Conservation (phyloP, 805 yeast genomes). For the Sporopachydermia quercuum region DNA sequence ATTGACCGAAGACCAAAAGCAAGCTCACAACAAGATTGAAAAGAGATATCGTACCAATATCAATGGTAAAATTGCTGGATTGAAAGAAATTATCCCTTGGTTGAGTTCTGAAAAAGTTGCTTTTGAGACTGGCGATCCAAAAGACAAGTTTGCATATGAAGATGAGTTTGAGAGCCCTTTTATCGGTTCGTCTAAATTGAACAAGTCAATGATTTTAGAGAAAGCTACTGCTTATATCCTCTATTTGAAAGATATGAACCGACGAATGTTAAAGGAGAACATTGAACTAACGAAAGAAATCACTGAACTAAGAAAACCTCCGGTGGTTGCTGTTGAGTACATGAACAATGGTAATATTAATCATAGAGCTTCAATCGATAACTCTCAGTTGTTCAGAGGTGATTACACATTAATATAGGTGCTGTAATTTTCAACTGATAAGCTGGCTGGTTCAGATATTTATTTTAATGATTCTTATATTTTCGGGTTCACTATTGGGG, state of each 20-base stretch:
- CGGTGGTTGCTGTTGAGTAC: background rate
- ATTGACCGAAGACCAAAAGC: conserved; percentile 43
- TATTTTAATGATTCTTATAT: too few relatives aligned
- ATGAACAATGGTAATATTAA: background rate
- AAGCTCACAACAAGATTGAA: conserved; percentile 62
- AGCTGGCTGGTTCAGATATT: too few relatives aligned
- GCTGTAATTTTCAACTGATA: too few relatives aligned
- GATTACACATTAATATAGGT: too few relatives aligned
- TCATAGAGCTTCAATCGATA: background rate
- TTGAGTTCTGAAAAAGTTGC: conserved; percentile 48
- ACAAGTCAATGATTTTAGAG: conserved; percentile 54
- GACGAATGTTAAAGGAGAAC: conserved; percentile 19
- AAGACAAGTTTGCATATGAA: conserved; percentile 3
- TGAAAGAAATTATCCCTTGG: conserved; percentile 57
- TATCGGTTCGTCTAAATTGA: conserved; percentile 26
- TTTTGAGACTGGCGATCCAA: conserved; percentile 28
- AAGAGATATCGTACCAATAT: conserved; percentile 58
- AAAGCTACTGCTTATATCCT: conserved; percentile 50
- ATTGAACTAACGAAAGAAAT: conserved; percentile 15
- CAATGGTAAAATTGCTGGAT: conserved; percentile 53
- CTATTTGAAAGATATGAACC: conserved; percentile 35
- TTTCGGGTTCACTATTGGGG: too few relatives aligned
- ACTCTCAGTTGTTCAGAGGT: conserved; percentile 1
- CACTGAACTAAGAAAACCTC: background rate
- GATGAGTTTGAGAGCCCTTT: conserved; percentile 1